Evolutionary conservation across 2,329 filamentous ascomycete genomes (phyloP), one percentile per base, ranked within the genome.

Genomic region (Coleophoma eucalyptorum): DNA sequence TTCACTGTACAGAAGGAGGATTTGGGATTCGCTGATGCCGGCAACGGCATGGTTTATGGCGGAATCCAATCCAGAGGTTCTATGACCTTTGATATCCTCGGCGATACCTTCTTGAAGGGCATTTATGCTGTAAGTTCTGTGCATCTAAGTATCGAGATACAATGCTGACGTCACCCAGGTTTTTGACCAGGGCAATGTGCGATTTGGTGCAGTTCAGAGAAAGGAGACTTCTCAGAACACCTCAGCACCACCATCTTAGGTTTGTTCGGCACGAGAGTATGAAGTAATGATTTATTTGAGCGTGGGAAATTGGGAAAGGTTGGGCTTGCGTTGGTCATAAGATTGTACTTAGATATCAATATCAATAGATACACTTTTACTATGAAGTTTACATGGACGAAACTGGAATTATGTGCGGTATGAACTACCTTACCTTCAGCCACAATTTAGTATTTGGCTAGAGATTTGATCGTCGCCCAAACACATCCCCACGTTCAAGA

Each of bases 1-100:
- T 79, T 84, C 61, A 66, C 71, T 31, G 70, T 84, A 43, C 74
- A 80, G 58, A 82, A 82, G 61, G 77, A 81, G 54, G 79, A 83
- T 55, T 65, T 85, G n/a, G 74, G 71, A 3, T 85, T 83, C 56
- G 74, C 77, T 2, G 72, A 77, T 57, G 72, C 73, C 3, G 75
- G 73, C 2, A 71, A 74, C 45, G 77, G 75, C 1, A 79, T 76
- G 65, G 65, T 76, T 19, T 85, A 80, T 61, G 82, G 81, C 15
- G 80, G 78, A 3, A 81, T 85, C 43, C 81, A 86, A 64, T 78
- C 74, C 38, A 69, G 78, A 44, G 80, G 80, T 5, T 67, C 68
- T 20, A 68, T 79, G 68, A 61, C 64, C 2, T 79, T 83, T 57
- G 80, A 83, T 62, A 81, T 85, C 42, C 66, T 81, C 15, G 81